Conservation (phyloP, 2,329 filamentous ascomycete species). For the Dactylellina parvicollis region DNA sequence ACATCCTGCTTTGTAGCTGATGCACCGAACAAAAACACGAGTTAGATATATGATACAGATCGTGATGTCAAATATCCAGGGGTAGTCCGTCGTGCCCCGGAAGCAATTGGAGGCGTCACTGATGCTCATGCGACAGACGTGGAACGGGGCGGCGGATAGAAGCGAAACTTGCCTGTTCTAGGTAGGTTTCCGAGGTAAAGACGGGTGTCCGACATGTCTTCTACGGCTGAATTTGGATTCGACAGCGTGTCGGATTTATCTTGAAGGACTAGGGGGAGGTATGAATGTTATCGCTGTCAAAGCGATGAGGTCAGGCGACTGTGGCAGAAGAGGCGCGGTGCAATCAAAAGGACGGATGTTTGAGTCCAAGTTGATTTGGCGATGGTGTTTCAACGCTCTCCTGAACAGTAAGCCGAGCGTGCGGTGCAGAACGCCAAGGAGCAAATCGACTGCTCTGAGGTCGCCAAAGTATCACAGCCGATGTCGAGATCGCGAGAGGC, state of each 20-base stretch:
- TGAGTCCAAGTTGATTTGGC: not conserved
- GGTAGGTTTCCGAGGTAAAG: slow-evolving; percentile 98
- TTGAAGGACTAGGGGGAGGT: not conserved
- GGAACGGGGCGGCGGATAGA: slow-evolving; percentile 59
- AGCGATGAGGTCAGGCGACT: slow-evolving; percentile 28
- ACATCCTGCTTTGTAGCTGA: slow-evolving; percentile 98
- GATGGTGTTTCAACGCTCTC: slow-evolving; percentile 23
- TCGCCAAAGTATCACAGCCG: not conserved
- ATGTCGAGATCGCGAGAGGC: slow-evolving; percentile 20
- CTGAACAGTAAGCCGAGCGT: slow-evolving; percentile 27
- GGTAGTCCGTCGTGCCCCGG: slow-evolving; percentile 12
- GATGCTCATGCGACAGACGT: slow-evolving; percentile 37
- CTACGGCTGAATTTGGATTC: slow-evolving; percentile 8
- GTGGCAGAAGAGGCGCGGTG: slow-evolving; percentile 14
- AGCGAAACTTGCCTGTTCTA: slow-evolving; percentile 73
- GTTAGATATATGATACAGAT: not conserved
- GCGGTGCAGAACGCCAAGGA: slow-evolving; percentile 17
- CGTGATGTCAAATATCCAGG: not conserved
- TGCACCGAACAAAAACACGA: slow-evolving; percentile 57
- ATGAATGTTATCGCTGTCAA: slow-evolving; percentile 27
- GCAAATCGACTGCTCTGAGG: slow-evolving; percentile 10
- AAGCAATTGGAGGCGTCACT: not conserved
- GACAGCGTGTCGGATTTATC: slow-evolving; percentile 23
- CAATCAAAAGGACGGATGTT: slow-evolving; percentile 23
- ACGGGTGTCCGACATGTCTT: slow-evolving; percentile 76